These are phyloP conservation scores for Epichloe uncinata DNA, from an alignment of 2,329 filamentous ascomycete genomes.

Conservation along the genomic window DNA sequence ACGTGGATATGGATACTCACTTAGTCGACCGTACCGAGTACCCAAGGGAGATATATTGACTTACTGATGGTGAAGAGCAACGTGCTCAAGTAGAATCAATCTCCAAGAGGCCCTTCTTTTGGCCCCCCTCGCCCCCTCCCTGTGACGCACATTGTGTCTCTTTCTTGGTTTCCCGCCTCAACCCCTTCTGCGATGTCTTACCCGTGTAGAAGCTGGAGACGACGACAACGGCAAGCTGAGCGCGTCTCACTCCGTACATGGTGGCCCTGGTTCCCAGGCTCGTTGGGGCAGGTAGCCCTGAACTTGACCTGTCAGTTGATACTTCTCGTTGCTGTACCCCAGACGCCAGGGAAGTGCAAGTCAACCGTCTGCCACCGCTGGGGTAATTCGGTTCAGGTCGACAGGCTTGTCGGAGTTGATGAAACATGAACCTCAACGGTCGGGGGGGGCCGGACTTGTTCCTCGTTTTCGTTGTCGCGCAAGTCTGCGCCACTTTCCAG, in stretches of 20 bases:
- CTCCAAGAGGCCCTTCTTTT: not conserved
- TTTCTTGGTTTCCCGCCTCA: too few species aligned
- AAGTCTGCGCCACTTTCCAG: not conserved
- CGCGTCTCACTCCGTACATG: not conserved
- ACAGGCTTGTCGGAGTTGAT: not conserved
- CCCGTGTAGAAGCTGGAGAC: not conserved
- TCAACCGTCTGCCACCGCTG: not conserved
- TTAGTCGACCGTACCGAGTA: not conserved
- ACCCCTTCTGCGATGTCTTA: not conserved
- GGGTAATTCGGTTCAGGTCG: not conserved
- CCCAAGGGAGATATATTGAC: not conserved
- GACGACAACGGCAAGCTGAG: not conserved
- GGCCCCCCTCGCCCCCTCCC: too few species aligned
- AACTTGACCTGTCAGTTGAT: slow-evolving; percentile 2
- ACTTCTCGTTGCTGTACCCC: not conserved
- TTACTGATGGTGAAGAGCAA: not conserved
- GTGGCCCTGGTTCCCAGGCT: not conserved
- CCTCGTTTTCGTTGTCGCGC: not conserved
- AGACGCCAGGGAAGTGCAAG: not conserved
- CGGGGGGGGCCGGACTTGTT: not conserved
- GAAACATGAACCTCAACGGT: slow-evolving; percentile 1
- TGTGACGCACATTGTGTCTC: not conserved
- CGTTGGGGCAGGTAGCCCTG: not conserved
- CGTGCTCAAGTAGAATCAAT: not conserved
- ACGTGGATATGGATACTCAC: not conserved